Percentiles rank a stretch among this genome's conserved stretches.
These are phyloP conservation scores for Populus simonii DNA, from an alignment of 345 rosid species.

Conservation along the genomic window DNA sequence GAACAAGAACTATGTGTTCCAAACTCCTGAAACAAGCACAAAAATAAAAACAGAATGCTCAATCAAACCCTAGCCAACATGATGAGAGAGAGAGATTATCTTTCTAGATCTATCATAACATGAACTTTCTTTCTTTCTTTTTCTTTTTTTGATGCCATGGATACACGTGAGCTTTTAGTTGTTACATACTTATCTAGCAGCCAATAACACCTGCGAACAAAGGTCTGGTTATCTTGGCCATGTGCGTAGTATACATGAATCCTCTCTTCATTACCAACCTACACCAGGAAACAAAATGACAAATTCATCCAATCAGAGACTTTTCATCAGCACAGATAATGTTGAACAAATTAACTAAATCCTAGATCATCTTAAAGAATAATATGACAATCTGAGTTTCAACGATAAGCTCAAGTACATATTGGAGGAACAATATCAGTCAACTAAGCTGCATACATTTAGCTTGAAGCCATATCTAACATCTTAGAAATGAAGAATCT, in stretches of 20 bases:
- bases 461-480: not conserved
- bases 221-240: slow-evolving; percentile 82
- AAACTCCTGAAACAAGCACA: slow-evolving; percentile 50
- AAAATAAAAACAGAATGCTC: slow-evolving; percentile 5
- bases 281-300: slow-evolving; percentile 9
- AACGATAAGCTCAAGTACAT: not conserved
- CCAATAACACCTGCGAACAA: slow-evolving; percentile 99
- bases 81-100: not conserved
- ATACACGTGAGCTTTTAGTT: not conserved
- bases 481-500: not conserved
- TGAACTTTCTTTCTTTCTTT: not conserved
- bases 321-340: not conserved
- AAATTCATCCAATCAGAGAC: not conserved
- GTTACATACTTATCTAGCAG: slow-evolving; percentile 88
- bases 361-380: not conserved
- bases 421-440: not conserved
- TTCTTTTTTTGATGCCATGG: not conserved
- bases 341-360: not conserved
- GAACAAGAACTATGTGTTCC: slow-evolving; percentile 95
- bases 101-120: not conserved
- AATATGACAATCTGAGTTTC: not conserved
- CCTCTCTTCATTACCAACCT: slow-evolving; percentile 96
- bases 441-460: not conserved
- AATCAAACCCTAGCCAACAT: not conserved
- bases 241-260: slow-evolving; percentile 99